A percentile compares a stretch with the other conserved stretches of the same genome.
These are phyloP conservation scores for Blastobotrys proliferans DNA, from an alignment of 1,139 yeast species.

Conservation along the genomic window DNA sequence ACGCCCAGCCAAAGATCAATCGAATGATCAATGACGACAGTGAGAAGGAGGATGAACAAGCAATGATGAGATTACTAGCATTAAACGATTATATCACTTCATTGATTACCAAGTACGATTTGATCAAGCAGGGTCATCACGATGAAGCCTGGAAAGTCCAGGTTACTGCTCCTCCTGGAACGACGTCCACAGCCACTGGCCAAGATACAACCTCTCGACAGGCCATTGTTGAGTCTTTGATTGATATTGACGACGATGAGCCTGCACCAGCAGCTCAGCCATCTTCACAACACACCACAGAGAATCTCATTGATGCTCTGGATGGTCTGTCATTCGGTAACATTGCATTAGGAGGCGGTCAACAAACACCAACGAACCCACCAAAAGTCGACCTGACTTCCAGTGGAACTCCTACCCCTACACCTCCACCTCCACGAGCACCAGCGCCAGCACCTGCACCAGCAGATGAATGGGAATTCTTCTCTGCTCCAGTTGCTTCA, in stretches of 20 bases:
- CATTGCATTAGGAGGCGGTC: constrained; percentile 36
- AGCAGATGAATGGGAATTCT: constrained; percentile 21
- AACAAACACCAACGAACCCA: neutral
- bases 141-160: constrained; percentile 58
- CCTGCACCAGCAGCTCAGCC: constrained; percentile 22
- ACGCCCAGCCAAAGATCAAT: constrained; percentile 83
- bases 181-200: constrained; percentile 33
- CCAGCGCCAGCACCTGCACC: neutral
- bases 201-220: constrained; percentile 36
- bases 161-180: constrained; percentile 32
- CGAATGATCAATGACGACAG: constrained; percentile 77
- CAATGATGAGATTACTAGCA: constrained; percentile 60
- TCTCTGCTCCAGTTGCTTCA: constrained; percentile 14
- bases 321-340: constrained; percentile 55
- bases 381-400: neutral
- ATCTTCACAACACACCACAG: constrained; percentile 37
- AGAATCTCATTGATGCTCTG: constrained; percentile 66
- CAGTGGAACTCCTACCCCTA: constrained; percentile 15
- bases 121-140: constrained; percentile 61
- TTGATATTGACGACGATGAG: constrained; percentile 75
- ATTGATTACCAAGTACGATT: constrained; percentile 61
- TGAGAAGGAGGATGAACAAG: constrained; percentile 48
- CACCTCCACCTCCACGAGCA: constrained; percentile 20
- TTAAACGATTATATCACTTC: constrained; percentile 76
- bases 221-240: constrained; percentile 47